phyloP scores from a whole-genome alignment of 805 yeast genomes.

The Yamadazyma sp. region DNA sequence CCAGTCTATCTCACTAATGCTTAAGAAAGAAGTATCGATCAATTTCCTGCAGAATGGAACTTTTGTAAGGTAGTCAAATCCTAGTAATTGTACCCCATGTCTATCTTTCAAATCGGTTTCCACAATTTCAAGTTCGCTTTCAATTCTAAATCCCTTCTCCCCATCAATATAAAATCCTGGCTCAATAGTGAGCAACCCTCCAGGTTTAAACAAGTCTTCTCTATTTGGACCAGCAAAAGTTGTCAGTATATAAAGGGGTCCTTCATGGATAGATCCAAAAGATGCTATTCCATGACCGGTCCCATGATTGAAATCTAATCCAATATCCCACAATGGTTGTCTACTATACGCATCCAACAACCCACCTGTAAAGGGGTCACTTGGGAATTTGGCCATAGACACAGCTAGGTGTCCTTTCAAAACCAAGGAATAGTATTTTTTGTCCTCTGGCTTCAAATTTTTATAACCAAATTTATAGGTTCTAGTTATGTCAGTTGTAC shows the following conservation, averaged over 20 bases:
- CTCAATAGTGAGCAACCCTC: constrained; percentile 83
- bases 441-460: constrained; percentile 48
- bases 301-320: constrained; percentile 88
- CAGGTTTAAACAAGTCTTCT: constrained; percentile 42
- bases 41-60: constrained; percentile 51
- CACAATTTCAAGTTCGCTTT: constrained; percentile 70
- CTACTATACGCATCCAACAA: constrained; percentile 81
- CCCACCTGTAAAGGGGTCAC: constrained; percentile 65
- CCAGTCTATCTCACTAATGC: constrained; percentile 33
- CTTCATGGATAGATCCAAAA: constrained; percentile 89
- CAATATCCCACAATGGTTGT: constrained; percentile 75
- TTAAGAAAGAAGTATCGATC: constrained; percentile 30
- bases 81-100: constrained; percentile 28
- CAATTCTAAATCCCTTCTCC: constrained; percentile 86
- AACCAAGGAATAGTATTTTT: constrained; percentile 77
- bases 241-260: constrained; percentile 80
- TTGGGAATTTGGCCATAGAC: constrained; percentile 74
- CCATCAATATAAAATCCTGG: constrained; percentile 94
- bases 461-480: constrained; percentile 62
- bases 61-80: constrained; percentile 40
- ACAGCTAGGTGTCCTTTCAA: constrained; percentile 89
- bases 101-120: constrained; percentile 36
- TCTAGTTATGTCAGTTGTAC: constrained; percentile 91
- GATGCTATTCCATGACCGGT: constrained; percentile 98
- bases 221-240: constrained; percentile 50